phyloP scores from a whole-genome alignment of 495 filamentous ascomycete species.

The Aspergillus sclerotiicarbonarius region DNA sequence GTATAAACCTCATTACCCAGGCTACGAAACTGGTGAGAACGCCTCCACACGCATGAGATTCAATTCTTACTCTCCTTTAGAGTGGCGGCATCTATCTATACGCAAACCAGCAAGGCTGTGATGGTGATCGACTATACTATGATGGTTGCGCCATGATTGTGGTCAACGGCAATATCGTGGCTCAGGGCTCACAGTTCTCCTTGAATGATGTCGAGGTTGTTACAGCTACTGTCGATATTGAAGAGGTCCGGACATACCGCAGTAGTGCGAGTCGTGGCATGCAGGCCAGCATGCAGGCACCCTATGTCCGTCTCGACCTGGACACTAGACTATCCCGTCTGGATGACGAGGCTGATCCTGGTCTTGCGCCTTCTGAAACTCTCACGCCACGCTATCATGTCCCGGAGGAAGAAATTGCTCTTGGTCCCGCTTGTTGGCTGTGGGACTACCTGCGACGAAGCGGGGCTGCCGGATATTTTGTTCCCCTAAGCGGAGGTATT shows the following conservation, averaged over 20 bases:
- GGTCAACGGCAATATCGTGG: conserved; percentile 69
- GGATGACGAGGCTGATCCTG: conserved; percentile 37
- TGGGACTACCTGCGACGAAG: conserved; percentile 82
- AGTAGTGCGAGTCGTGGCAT: conserved; percentile 35
- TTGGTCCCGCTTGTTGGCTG: conserved; percentile 70
- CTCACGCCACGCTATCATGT: conserved; percentile 53
- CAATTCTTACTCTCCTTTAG: conserved; percentile 22
- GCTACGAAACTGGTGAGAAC: conserved; percentile 60
- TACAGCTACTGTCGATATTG: conserved; percentile 77
- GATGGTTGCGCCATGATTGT: conserved; percentile 81
- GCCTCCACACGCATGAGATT: conserved; percentile 3
- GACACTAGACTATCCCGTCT: conserved; percentile 35
- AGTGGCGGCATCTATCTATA: conserved; percentile 77
- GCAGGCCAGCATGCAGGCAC: conserved; percentile 39
- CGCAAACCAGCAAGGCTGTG: conserved; percentile 71
- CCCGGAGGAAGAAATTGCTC: conserved; percentile 74
- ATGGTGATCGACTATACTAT: conserved; percentile 64
- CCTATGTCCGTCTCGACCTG: conserved; percentile 36
- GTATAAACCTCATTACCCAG: conserved; percentile 72
- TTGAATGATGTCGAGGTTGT: conserved; percentile 82
- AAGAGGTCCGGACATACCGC: conserved; percentile 53
- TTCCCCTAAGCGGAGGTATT: conserved; percentile 73
- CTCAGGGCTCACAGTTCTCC: conserved; percentile 70
- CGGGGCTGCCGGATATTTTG: conserved; percentile 56
- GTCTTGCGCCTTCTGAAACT: conserved; percentile 38